A percentile compares a stretch with the other conserved stretches of the same genome.
Conservation (phyloP, 768 basidiomycete genomes). For the Suillus paluster region DNA sequence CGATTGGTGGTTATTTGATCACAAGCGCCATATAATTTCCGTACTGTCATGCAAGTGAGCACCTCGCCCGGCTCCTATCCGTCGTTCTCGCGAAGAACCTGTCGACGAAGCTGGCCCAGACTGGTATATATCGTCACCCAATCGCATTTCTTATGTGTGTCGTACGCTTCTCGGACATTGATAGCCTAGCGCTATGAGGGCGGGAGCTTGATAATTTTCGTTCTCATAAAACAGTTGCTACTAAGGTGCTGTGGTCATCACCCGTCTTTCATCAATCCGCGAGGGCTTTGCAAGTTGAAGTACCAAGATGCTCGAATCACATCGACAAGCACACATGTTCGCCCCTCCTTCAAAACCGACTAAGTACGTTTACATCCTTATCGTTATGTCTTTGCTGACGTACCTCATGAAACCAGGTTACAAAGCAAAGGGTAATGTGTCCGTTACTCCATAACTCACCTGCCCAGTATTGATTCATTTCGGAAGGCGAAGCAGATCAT, state of each 20-base stretch:
- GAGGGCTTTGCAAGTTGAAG: background rate
- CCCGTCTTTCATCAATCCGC: background rate
- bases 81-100: background rate
- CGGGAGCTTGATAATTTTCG: slow-evolving; percentile 1
- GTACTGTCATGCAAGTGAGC: background rate
- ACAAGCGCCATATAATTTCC: background rate
- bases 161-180: background rate
- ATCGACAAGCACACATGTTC: background rate
- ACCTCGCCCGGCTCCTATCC: background rate
- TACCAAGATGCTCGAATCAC: background rate
- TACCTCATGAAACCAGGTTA: background rate
- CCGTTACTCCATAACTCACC: too few species aligned
- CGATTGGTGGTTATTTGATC: background rate
- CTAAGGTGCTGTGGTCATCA: background rate
- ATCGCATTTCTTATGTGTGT: background rate
- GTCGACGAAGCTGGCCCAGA: slow-evolving; percentile 8
- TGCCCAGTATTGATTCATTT: background rate
- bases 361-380: background rate
- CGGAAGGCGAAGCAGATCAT: background rate
- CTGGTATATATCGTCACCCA: background rate
- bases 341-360: background rate
- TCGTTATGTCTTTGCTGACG: background rate
- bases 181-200: slow-evolving; percentile 1
- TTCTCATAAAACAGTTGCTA: background rate
- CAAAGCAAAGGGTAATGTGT: background rate